Percentiles rank a stretch among this genome's conserved stretches.
Conservation (phyloP, 2,329 filamentous ascomycete genomes). For the Ceratocystis huliohia region DNA sequence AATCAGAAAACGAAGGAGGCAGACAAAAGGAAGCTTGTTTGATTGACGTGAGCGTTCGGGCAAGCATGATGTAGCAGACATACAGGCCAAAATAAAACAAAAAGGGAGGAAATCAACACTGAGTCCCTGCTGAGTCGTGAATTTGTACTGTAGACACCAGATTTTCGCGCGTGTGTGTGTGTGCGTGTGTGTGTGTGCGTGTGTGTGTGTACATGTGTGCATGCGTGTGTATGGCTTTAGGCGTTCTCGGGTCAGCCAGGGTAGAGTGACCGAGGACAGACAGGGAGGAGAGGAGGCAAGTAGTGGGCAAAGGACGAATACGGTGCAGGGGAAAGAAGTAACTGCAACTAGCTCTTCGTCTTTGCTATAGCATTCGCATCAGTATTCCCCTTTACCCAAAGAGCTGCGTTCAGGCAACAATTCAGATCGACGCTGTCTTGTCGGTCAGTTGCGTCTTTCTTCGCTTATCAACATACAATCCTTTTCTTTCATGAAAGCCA, state of each 20-base stretch:
- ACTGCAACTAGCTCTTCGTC: neutral
- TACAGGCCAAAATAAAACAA: neutral
- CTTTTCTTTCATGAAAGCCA: neutral
- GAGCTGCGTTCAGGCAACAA: neutral
- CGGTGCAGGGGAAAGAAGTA: neutral
- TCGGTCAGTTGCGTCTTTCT: neutral
- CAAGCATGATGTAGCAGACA: neutral
- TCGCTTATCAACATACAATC: constrained; percentile 2
- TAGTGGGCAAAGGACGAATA: neutral
- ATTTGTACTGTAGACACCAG: too few species aligned
- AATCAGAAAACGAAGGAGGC: neutral
- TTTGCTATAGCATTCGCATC: neutral
- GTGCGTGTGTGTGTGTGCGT: too few species aligned
- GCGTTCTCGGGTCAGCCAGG: too few species aligned
- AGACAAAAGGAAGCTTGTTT: neutral
- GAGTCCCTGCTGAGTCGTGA: too few species aligned
- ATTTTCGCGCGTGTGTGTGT: too few species aligned
- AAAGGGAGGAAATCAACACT: neutral
- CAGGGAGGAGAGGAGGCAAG: neutral
- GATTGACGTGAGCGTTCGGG: neutral
- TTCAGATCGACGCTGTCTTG: neutral
- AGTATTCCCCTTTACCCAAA: neutral
- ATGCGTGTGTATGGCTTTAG: too few species aligned
- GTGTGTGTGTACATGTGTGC: too few species aligned
- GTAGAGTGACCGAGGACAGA: neutral